phyloP scores from a whole-genome alignment of 352 stramenopile species.

The Phytophthora podocarpi region DNA sequence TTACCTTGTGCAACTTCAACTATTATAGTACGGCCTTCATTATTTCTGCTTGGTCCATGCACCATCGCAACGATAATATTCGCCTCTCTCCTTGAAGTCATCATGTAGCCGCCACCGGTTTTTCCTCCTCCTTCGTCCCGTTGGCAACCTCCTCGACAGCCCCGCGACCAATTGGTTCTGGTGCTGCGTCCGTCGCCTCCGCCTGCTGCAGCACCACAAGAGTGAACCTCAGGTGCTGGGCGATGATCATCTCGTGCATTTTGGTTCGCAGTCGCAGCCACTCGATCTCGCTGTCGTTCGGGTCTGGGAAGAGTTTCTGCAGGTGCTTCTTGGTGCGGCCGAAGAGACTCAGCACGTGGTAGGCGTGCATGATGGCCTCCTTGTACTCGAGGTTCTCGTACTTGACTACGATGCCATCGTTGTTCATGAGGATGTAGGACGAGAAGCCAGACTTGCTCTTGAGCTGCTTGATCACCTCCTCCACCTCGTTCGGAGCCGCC shows the following conservation, averaged over 20 bases:
- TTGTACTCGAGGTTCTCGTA: conserved; percentile 93
- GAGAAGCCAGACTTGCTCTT: conserved; percentile 91
- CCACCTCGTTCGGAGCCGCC: conserved; percentile 89
- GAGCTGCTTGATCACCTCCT: conserved; percentile 92
- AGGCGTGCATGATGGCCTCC: conserved; percentile 90
- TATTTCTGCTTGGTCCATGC: too few relatives aligned
- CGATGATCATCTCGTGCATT: conserved; percentile 93
- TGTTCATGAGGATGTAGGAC: conserved; percentile 93
- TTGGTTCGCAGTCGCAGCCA: conserved; percentile 91
- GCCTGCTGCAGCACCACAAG: conserved; percentile 86
- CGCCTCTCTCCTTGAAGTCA: too few relatives aligned
- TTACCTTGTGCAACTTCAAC: conserved; percentile 31
- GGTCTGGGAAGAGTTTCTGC: conserved; percentile 85
- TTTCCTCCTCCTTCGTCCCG: conserved; percentile 53
- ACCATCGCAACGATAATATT: too few relatives aligned
- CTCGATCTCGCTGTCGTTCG: conserved; percentile 89
- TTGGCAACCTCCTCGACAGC: conserved; percentile 41
- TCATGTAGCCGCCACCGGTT: conserved; percentile 43
- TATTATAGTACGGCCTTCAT: conserved; percentile 17
- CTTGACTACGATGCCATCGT: conserved; percentile 94
- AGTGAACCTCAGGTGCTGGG: conserved; percentile 88
- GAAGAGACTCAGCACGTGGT: conserved; percentile 91
- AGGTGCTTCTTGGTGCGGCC: conserved; percentile 85
- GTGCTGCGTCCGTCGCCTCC: conserved; percentile 35
- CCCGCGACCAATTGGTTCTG: conserved; percentile 27